phyloP scores from a whole-genome alignment of 163 green algal genomes.

The Trebouxia gelatinosa region DNA sequence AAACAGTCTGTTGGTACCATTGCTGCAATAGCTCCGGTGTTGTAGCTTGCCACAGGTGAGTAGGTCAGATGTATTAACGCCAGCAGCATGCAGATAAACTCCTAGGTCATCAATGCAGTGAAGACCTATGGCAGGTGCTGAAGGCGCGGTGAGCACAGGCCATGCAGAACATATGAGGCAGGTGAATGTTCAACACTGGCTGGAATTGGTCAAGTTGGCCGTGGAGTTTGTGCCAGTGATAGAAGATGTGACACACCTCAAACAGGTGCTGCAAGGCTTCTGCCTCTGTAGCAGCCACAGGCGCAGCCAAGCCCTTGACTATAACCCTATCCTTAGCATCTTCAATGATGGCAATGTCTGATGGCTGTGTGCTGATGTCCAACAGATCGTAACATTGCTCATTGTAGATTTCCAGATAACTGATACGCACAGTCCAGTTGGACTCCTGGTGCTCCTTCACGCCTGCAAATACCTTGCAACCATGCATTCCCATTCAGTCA shows the following conservation, averaged over 20 bases:
- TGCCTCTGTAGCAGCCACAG: slow-evolving; percentile 42
- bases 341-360: slow-evolving; percentile 35
- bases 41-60: not conserved
- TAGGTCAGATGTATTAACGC: not conserved
- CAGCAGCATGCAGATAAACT: not conserved
- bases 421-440: slow-evolving; percentile 45
- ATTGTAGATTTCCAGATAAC: slow-evolving; percentile 71
- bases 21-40: not conserved
- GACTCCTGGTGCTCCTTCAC: slow-evolving; percentile 22
- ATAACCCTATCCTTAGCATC: slow-evolving; percentile 25
- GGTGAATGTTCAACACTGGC: too few species aligned
- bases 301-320: slow-evolving; percentile 47
- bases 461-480: slow-evolving; percentile 34
- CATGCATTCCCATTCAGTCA: not conserved
- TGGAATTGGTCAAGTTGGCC: too few species aligned
- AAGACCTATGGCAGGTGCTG: not conserved
- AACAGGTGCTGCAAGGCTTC: slow-evolving; percentile 70
- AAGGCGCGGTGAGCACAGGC: not conserved
- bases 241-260: slow-evolving; percentile 49
- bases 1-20: not conserved
- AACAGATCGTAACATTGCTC: slow-evolving; percentile 64
- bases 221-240: too few species aligned
- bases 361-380: slow-evolving; percentile 29
- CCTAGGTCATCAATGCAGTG: not conserved
- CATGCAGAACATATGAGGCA: too few species aligned